These are phyloP conservation scores for Letharia lupina DNA, from an alignment of 495 filamentous ascomycete genomes.

Conservation along the genomic window DNA sequence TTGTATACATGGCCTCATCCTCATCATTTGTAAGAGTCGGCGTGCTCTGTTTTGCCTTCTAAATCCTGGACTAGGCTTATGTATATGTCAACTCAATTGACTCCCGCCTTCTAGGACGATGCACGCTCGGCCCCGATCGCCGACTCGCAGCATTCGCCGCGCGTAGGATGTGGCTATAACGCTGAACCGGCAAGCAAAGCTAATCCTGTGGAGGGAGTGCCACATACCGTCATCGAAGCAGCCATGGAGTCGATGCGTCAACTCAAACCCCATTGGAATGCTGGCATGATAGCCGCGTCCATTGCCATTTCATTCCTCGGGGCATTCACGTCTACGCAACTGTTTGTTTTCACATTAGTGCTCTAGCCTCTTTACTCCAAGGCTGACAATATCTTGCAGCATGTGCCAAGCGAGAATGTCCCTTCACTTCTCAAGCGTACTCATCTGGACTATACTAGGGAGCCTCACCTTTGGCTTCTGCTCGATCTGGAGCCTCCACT, in stretches of 20 bases:
- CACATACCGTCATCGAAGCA: background rate
- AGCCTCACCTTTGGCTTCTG: constrained; percentile 29
- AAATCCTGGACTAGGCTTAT: background rate
- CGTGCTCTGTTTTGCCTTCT: background rate
- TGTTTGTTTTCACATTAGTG: constrained; percentile 10
- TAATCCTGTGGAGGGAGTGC: background rate
- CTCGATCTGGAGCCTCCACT: constrained; percentile 29
- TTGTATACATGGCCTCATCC: background rate
- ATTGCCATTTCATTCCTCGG: constrained; percentile 28
- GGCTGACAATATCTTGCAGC: constrained; percentile 4
- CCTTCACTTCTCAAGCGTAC: constrained; percentile 21
- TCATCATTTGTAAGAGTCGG: background rate
- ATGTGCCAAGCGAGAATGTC: constrained; percentile 28
- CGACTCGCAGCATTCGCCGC: background rate
- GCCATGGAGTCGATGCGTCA: constrained; percentile 4
- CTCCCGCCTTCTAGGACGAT: background rate
- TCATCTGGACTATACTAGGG: constrained; percentile 24
- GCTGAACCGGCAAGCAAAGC: background rate
- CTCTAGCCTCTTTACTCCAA: background rate
- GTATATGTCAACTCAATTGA: background rate
- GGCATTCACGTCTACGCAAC: constrained; percentile 29
- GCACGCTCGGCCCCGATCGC: background rate
- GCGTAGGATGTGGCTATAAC: background rate
- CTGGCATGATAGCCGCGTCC: constrained; percentile 25
- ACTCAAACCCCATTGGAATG: constrained; percentile 25